phyloP scores from a whole-genome alignment of 306 rosid genomes.

The Vigna reflexopilosa region DNA sequence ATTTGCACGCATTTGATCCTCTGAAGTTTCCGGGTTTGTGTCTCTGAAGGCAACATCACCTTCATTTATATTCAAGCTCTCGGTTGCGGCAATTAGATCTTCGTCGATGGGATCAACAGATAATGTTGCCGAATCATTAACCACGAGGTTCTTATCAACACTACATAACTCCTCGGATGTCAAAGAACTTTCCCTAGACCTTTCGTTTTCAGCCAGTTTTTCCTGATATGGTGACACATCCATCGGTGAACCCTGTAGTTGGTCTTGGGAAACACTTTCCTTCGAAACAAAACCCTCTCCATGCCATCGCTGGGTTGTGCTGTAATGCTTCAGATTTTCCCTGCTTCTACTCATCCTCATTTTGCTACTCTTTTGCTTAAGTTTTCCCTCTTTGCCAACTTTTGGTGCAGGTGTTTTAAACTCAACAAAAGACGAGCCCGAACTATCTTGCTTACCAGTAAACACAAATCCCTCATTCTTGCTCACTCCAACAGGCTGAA shows the following conservation, averaged over 20 bases:
- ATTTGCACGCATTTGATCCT: constrained; percentile 38
- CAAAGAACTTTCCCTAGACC: constrained; percentile 68
- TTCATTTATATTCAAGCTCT: constrained; percentile 56
- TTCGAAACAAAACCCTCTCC: constrained; percentile 59
- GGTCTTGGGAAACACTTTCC: constrained; percentile 57
- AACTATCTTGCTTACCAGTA: constrained; percentile 55
- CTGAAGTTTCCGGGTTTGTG: constrained; percentile 48
- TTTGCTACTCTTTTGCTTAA: constrained; percentile 56
- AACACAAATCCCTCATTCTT: constrained; percentile 56
- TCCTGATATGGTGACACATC: constrained; percentile 90
- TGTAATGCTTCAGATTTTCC: constrained; percentile 55
- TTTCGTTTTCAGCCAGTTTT: constrained; percentile 56
- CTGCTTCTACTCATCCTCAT: constrained; percentile 60
- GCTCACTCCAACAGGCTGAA: constrained; percentile 52
- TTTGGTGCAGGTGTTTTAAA: constrained; percentile 62
- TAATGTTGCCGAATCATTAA: constrained; percentile 40
- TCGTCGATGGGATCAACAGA: constrained; percentile 63
- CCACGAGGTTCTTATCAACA: constrained; percentile 31
- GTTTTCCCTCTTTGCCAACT: constrained; percentile 59
- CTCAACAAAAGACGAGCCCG: constrained; percentile 58
- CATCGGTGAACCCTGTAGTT: constrained; percentile 74
- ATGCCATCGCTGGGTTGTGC: constrained; percentile 51
- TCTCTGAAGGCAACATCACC: constrained; percentile 43
- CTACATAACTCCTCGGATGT: constrained; percentile 63
- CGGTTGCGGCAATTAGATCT: constrained; percentile 65